Percentiles rank a stretch among this genome's conserved stretches.
Conservation (phyloP, 345 rosid species). For the Citrus maxima region DNA sequence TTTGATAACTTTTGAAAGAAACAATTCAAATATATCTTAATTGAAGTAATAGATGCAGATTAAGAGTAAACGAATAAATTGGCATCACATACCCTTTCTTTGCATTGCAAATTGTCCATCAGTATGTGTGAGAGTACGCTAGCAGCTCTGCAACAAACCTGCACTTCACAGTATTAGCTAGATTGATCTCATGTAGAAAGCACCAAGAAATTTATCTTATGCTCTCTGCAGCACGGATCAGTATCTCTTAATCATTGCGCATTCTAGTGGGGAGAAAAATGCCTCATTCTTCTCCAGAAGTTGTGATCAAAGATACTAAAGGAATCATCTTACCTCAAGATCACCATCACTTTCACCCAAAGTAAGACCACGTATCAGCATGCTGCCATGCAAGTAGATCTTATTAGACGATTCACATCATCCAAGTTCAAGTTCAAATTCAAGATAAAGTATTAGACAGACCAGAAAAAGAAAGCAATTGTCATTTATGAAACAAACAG, state of each 20-base stretch:
- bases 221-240: conserved; percentile 4
- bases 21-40: background rate
- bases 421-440: background rate
- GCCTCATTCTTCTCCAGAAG: background rate
- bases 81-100: conserved; percentile 69
- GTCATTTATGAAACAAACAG: conserved; percentile 16
- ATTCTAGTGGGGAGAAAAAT: background rate
- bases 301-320: background rate
- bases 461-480: conserved; percentile 1
- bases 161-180: conserved; percentile 36
- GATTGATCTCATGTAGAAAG: conserved; percentile 11
- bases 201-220: conserved; percentile 10
- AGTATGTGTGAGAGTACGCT: conserved; percentile 87
- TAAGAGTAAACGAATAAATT: background rate
- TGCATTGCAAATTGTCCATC: conserved; percentile 74
- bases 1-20: background rate
- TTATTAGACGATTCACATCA: conserved; percentile 8
- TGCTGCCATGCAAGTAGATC: conserved; percentile 47
- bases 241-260: background rate
- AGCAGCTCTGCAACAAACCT: conserved; percentile 97
- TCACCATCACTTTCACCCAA: conserved; percentile 83
- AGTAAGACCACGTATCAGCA: conserved; percentile 84
- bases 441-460: background rate
- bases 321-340: conserved; percentile 69
- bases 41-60: background rate